phyloP scores from a whole-genome alignment of 2,329 filamentous ascomycete species.

The Chaetomiaceae sp. region DNA sequence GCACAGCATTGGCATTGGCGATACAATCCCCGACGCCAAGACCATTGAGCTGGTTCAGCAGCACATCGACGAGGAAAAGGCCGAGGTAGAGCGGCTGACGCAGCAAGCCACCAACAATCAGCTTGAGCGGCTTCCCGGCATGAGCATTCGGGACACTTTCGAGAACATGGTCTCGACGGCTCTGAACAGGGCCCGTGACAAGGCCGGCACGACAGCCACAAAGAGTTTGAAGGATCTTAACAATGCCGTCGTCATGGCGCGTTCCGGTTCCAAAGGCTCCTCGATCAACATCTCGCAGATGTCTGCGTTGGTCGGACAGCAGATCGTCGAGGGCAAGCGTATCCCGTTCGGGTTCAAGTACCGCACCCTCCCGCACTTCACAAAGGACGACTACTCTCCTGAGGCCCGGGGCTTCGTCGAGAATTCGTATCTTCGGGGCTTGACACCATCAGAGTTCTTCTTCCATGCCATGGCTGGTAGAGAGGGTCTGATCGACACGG shows the following conservation, averaged over 20 bases:
- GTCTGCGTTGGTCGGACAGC: slow-evolving; percentile 95
- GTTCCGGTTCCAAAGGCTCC: slow-evolving; percentile 95
- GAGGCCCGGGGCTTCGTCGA: slow-evolving; percentile 97
- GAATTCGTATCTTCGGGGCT: slow-evolving; percentile 93
- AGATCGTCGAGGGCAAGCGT: slow-evolving; percentile 97
- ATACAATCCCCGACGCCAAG: slow-evolving; percentile 84
- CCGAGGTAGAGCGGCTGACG: slow-evolving; percentile 71
- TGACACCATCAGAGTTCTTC: slow-evolving; percentile 96
- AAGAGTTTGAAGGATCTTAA: slow-evolving; percentile 92
- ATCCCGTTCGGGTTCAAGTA: slow-evolving; percentile 99
- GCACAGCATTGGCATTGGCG: slow-evolving; percentile 97
- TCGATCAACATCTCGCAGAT: slow-evolving; percentile 99
- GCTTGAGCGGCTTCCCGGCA: slow-evolving; percentile 90
- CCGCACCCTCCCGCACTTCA: slow-evolving; percentile 92
- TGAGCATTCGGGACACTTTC: slow-evolving; percentile 98
- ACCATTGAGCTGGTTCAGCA: slow-evolving; percentile 83
- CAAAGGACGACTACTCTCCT: slow-evolving; percentile 97
- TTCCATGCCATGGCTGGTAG: slow-evolving; percentile 99
- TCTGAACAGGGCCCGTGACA: slow-evolving; percentile 73
- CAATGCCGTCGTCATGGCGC: slow-evolving; percentile 94
- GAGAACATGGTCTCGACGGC: slow-evolving; percentile 95
- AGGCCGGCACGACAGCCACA: slow-evolving; percentile 88
- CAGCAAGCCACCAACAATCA: slow-evolving; percentile 75
- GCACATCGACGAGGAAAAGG: slow-evolving; percentile 77
- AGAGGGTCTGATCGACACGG: slow-evolving; percentile 98